Conservation (phyloP, 169 alveolate species). For the Cryptosporidium baileyi region DNA sequence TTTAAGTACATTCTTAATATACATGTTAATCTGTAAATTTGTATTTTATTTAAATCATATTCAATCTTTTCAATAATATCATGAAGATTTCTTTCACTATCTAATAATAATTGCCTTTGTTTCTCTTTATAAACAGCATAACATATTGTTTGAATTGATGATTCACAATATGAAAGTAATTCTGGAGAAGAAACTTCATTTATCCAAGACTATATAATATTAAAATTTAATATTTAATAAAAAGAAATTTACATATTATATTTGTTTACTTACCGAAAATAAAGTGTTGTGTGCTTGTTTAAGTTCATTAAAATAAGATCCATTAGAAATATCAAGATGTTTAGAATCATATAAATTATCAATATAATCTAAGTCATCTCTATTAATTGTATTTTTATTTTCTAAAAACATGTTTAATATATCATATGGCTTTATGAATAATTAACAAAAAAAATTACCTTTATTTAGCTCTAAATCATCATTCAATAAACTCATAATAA, state of each 20-base stretch:
- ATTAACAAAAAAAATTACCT: too few relatives aligned
- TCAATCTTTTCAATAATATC: conserved; percentile 12
- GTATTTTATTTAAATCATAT: background rate
- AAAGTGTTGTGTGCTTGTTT: conserved; percentile 11
- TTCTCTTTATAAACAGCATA: conserved; percentile 17
- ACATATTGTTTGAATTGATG: background rate
- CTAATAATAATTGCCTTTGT: background rate
- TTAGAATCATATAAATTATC: conserved; percentile 14
- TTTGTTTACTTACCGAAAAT: conserved; percentile 15
- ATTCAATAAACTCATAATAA: too few relatives aligned
- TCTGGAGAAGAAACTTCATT: conserved; percentile 52
- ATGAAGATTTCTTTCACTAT: background rate
- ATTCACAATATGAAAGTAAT: conserved; percentile 12
- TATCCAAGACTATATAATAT: conserved; percentile 13
- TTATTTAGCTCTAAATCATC: too few relatives aligned
- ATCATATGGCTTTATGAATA: too few relatives aligned
- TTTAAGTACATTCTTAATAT: conserved; percentile 42
- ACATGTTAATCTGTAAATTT: conserved; percentile 14
- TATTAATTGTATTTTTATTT: background rate
- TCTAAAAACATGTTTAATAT: too few relatives aligned
- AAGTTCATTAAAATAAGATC: background rate
- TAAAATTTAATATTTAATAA: background rate
- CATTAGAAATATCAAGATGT: background rate
- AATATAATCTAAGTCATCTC: conserved; percentile 21
- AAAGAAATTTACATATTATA: background rate